Percentiles rank a stretch among this genome's conserved stretches.
Evolutionary conservation across 2,329 filamentous ascomycete genomes (phyloP).

Genomic region (Akanthomyces muscarius): DNA sequence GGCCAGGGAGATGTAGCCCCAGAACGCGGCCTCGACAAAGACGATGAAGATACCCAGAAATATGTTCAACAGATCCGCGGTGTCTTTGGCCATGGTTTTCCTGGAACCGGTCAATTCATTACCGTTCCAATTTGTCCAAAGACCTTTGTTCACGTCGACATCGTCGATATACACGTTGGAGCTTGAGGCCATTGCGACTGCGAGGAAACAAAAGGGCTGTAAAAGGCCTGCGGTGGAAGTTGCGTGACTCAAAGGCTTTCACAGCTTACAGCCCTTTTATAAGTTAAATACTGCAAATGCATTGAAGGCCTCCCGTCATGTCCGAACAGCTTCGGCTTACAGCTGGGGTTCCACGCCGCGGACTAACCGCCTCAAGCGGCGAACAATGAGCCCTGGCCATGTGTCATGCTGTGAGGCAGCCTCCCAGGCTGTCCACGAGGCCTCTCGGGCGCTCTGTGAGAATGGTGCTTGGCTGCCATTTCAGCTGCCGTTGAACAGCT

Average conservation of each 20-base stretch:
- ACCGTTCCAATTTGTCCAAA: neutral
- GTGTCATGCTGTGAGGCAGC: neutral
- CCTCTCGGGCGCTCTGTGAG: too few species aligned
- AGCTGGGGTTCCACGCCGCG: neutral
- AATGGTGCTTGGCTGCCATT: neutral
- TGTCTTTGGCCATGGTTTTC: neutral
- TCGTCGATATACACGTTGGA: constrained; percentile 2
- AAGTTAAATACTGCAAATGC: neutral
- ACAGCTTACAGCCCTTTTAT: too few species aligned
- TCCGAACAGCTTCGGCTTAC: neutral
- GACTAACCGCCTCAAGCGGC: neutral
- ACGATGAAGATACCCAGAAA: neutral
- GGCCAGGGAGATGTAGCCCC: neutral
- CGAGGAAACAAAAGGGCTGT: neutral
- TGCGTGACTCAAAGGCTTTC: too few species aligned
- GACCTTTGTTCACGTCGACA: neutral
- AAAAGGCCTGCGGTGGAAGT: too few species aligned
- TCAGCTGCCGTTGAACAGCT: neutral
- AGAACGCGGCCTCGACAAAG: neutral
- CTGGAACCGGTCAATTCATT: neutral
- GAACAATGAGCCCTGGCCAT: too few species aligned
- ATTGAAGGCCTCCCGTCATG: neutral
- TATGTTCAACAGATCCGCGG: neutral
- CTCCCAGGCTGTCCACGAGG: neutral
- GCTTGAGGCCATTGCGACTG: neutral